phyloP scores from a whole-genome alignment of 2,329 filamentous ascomycete species.

The Claviceps sorghi region DNA sequence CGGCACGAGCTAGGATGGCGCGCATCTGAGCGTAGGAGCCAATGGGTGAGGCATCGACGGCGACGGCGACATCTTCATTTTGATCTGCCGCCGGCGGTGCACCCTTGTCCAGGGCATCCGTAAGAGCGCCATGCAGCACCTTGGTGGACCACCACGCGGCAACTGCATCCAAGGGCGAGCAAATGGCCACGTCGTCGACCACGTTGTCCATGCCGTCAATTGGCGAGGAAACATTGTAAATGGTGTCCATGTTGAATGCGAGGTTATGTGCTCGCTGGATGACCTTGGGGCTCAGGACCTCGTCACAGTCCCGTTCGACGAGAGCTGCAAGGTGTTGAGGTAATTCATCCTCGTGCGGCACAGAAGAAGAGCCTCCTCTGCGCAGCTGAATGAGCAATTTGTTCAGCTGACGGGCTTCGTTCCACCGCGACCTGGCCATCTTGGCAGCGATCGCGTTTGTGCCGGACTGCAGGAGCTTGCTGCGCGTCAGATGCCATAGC shows the following conservation, averaged over 20 bases:
- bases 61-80: slow-evolving; percentile 44
- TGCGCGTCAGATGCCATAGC: slow-evolving; percentile 60
- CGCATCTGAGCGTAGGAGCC: slow-evolving; percentile 57
- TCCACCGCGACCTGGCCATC: slow-evolving; percentile 66
- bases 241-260: slow-evolving; percentile 70
- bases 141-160: slow-evolving; percentile 82
- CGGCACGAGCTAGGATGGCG: slow-evolving; percentile 43
- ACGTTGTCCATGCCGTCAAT: slow-evolving; percentile 69
- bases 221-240: slow-evolving; percentile 44
- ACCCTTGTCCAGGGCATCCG: slow-evolving; percentile 44
- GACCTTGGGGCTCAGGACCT: slow-evolving; percentile 63
- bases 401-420: slow-evolving; percentile 56
- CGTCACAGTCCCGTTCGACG: slow-evolving; percentile 65
- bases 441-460: slow-evolving; percentile 58
- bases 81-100: slow-evolving; percentile 12
- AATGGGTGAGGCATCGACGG: slow-evolving; percentile 59
- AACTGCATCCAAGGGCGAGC: slow-evolving; percentile 76
- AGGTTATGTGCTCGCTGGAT: slow-evolving; percentile 80
- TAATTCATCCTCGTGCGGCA: slow-evolving; percentile 42
- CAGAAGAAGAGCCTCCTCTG: slow-evolving; percentile 17
- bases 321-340: slow-evolving; percentile 64
- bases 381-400: slow-evolving; percentile 28
- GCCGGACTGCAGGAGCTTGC: slow-evolving; percentile 47
- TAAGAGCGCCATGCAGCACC: slow-evolving; percentile 54
- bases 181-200: slow-evolving; percentile 70